These are phyloP conservation scores for Cupressus sempervirens DNA, from an alignment of 75 land plant genomes.

Conservation along the genomic window DNA sequence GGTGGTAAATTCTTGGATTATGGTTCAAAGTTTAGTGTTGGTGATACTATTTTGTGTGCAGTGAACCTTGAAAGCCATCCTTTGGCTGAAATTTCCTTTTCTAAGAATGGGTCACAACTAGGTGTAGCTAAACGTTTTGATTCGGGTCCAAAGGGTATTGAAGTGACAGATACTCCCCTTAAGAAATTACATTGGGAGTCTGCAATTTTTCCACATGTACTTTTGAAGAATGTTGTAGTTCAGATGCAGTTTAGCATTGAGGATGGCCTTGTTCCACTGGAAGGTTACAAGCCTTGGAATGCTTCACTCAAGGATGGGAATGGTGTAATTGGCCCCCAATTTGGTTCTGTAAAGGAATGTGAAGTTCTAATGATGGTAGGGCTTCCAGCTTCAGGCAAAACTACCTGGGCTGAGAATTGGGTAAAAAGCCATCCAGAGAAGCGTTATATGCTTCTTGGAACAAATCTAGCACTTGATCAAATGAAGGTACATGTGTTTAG, in stretches of 20 bases:
- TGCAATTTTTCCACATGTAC: conserved; percentile 47
- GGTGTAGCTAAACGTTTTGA: conserved; percentile 44
- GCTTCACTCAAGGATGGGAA: conserved; percentile 35
- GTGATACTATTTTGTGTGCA: conserved; percentile 55
- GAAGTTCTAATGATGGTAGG: conserved; percentile 64
- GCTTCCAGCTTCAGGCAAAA: conserved; percentile 52
- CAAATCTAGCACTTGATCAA: conserved; percentile 51
- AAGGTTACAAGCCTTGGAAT: conserved; percentile 53
- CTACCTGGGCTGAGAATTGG: conserved; percentile 58
- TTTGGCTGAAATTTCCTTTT: conserved; percentile 30
- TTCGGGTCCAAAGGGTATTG: conserved; percentile 38
- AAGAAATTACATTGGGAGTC: conserved; percentile 27
- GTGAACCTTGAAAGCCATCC: conserved; percentile 47
- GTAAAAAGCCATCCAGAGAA: conserved; percentile 43
- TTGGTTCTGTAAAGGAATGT: conserved; percentile 19
- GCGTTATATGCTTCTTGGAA: conserved; percentile 50
- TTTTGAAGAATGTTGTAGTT: conserved; percentile 52
- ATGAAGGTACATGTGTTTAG: conserved; percentile 41
- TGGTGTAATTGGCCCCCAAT: conserved; percentile 32
- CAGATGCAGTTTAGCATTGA: conserved; percentile 37
- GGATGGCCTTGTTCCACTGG: conserved; percentile 40
- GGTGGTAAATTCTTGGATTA: conserved; percentile 34
- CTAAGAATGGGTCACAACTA: conserved; percentile 48
- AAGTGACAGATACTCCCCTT: conserved; percentile 16
- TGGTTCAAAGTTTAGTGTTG: conserved; percentile 42